Evolutionary conservation across 495 filamentous ascomycete species (phyloP), one percentile per base, ranked within the genome.

Genomic region (Trichocladium antarcticum): DNA sequence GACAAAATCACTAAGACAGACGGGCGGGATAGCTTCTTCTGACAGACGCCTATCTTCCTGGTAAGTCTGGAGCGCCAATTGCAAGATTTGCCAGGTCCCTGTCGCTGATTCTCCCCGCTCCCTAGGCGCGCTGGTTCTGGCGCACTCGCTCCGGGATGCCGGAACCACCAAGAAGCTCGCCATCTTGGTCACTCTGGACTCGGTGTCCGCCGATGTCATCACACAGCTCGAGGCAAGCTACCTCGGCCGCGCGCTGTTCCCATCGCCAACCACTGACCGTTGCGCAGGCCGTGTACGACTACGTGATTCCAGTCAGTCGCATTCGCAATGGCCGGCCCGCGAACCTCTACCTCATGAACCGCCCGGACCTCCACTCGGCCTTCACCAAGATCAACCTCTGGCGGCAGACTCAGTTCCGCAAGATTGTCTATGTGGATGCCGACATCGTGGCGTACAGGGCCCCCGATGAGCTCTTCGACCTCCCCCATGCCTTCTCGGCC

Each of bases 371-470:
- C 16, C 79, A 85, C 56, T 84, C 87, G 15, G 84, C 90, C 46
- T 96, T 95, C 62, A 97, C 92, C 46, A 99, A 99, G 72, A 88
- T 99, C 63, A 81, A 84, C 50, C 74, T 99, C 14, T 99, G 93
- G 93, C 84, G 82, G 44, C 83, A 88, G 67, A 84, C 79, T 12
- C 89, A 94, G 63, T 99, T 87, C 71, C 74, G 81, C 37, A 87
- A 81, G 69, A 84, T 97, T 15, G 82, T 97, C 20, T 99, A 96
- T 61, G 69, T 97, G 40, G 92, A 99, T 62, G 82, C 86, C 50
- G 92, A 99, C 60, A 74, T 94, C 21, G 83, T 99, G 24, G 81
- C 86, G 16, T 71, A 95, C 42, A 73, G 87, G 47, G 86, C 88
- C 24, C 88, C 89, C 1, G 90, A 99, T 59, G 93, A 97, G 72